Base-by-base conservation (phyloP, 345 rosid species). In the Pugionium dolabratum region DNA sequence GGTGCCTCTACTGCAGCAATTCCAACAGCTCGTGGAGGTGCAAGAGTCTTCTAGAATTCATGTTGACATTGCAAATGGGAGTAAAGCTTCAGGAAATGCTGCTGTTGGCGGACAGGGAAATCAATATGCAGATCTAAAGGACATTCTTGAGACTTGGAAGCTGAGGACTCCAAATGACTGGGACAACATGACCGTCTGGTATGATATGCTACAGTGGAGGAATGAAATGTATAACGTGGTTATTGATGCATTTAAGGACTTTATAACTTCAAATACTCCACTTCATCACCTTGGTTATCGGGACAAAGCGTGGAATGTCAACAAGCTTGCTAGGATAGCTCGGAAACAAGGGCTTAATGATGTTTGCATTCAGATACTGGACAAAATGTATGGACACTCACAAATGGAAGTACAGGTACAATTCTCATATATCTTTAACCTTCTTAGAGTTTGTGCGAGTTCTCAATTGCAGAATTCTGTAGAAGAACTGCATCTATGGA, bases 351-450 rank as follows among this genome's bases (percentile, higher is more conserved):
- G 96, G 59, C 97, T 93, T 74, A 58, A 82, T 74, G 96, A 93
- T 81, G 97, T 90, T 66, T 90, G 98, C 45, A 89, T 90, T 61
- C 75, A 82, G 26, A 80, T 90, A 64, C 96, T 74, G 46, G 77
- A 67, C 29, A 74, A 74, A 62, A 74, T 74, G 77, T 74, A 74
- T 67, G 77, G 96, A 46, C 97, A 93, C 73, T 83, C 95, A 43
- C 86, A 91, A 66, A 93, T 93, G 98, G 98, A 93, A 79, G 96
- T 93, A 42, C 98, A 93, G 98, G 98, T 93, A 87, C 44, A 27
- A 2, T 73, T 54, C 66, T 53, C 29, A 36, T 27, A 27, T 6
- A 37, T 49, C 58, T 67, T 60, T 59, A 25, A 66, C 48, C 47
- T 51, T 55, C 4, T 60, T 34, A 34, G n/a, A 60, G 34, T 55